phyloP scores from a whole-genome alignment of 108 stramenopile genomes.

The Stephanodiscus triporus region DNA sequence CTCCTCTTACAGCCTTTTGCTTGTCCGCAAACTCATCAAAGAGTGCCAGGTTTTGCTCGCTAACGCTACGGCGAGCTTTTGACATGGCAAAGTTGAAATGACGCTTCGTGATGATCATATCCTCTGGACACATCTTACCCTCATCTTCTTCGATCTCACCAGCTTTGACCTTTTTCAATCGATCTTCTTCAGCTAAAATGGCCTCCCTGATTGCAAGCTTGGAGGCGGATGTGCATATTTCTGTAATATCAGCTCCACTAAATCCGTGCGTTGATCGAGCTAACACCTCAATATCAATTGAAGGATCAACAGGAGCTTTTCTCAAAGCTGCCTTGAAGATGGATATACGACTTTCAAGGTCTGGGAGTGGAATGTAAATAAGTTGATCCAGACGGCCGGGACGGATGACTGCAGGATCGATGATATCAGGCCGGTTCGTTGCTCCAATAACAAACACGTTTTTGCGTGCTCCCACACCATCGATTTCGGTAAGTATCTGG shows the following conservation, averaged over 20 bases:
- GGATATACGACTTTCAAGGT: conserved; percentile 83
- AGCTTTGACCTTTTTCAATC: conserved; percentile 79
- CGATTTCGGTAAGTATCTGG: conserved; percentile 99
- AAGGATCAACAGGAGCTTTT: conserved; percentile 89
- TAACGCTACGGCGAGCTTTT: conserved; percentile 88
- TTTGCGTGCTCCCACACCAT: conserved; percentile 97
- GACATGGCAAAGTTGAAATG: conserved; percentile 92
- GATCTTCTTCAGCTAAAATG: conserved; percentile 85
- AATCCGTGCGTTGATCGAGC: conserved; percentile 92
- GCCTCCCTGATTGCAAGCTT: conserved; percentile 95
- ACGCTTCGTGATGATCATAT: conserved; percentile 74
- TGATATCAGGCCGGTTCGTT: conserved; percentile 98
- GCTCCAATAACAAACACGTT: conserved; percentile 99
- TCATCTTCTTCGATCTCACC: conserved; percentile 89
- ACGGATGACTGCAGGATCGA: conserved; percentile 98
- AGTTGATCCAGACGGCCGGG: conserved; percentile 99
- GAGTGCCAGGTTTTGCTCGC: conserved; percentile 84
- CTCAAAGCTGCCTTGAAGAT: conserved; percentile 98
- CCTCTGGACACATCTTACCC: conserved; percentile 79
- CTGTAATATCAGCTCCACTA: conserved; percentile 97
- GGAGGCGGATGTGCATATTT: conserved; percentile 95
- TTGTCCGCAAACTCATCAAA: conserved; percentile 89
- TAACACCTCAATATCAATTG: conserved; percentile 77
- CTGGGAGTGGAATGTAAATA: conserved; percentile 98
- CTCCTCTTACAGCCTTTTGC: conserved; percentile 65